phyloP scores from a whole-genome alignment of 1,139 yeast genomes.

The Chernovozyma aurita region DNA sequence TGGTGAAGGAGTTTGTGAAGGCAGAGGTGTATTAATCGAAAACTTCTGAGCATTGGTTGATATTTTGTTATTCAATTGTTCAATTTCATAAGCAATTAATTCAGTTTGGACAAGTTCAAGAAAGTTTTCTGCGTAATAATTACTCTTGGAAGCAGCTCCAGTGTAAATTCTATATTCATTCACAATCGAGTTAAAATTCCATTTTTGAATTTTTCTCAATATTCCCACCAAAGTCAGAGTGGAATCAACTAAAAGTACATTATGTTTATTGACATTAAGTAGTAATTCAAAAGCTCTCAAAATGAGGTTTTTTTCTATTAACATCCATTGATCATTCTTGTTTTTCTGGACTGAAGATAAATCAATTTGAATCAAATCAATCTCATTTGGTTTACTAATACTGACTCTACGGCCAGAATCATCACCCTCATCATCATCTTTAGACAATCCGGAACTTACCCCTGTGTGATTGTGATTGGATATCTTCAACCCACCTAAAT shows the following conservation, averaged over 20 bases:
- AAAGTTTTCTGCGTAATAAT: constrained; percentile 78
- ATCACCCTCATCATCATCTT: constrained; percentile 18
- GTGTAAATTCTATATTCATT: constrained; percentile 80
- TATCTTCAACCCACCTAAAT: constrained; percentile 42
- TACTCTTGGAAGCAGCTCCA: constrained; percentile 59
- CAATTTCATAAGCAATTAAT: constrained; percentile 41
- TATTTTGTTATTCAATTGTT: constrained; percentile 17
- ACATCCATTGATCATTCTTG: constrained; percentile 65
- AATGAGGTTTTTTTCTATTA: constrained; percentile 55
- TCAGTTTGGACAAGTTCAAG: constrained; percentile 66
- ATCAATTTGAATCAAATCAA: constrained; percentile 4
- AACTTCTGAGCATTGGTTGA: constrained; percentile 3
- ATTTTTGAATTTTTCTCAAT: constrained; percentile 75
- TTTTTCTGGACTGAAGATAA: constrained; percentile 11
- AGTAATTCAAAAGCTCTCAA: constrained; percentile 55
- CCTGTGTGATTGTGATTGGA: constrained; percentile 40
- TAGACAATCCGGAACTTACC: constrained; percentile 9
- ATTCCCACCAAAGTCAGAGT: constrained; percentile 79
- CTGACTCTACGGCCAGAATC: constrained; percentile 1
- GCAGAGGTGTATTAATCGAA: neutral
- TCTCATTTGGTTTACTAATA: constrained; percentile 1
- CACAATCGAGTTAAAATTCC: constrained; percentile 82
- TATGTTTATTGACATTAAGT: constrained; percentile 62
- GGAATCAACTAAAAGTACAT: constrained; percentile 71
- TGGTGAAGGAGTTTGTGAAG: constrained; percentile 1